phyloP scores from a whole-genome alignment of 768 basidiomycete species.

The Zangia roseola region DNA sequence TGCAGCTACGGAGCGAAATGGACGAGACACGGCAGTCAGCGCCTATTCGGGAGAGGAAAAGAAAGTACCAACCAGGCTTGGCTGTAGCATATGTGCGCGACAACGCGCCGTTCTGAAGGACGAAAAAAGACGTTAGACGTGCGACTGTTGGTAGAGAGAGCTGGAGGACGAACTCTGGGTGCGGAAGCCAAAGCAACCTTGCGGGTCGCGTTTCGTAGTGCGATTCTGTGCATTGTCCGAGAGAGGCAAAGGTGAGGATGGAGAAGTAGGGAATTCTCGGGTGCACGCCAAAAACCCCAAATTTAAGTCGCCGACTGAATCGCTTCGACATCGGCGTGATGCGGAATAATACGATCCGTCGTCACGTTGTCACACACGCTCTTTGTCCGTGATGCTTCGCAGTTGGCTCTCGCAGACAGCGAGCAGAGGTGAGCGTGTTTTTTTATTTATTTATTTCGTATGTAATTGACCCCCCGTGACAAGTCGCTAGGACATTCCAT shows the following conservation, averaged over 20 bases:
- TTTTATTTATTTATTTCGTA: background rate
- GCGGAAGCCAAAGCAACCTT: slow-evolving; percentile 68
- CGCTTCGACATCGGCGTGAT: slow-evolving; percentile 4
- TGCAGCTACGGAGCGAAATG: slow-evolving; percentile 66
- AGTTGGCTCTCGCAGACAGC: slow-evolving; percentile 27
- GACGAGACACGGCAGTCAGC: slow-evolving; percentile 16
- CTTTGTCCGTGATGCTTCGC: slow-evolving; percentile 19
- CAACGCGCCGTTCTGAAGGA: slow-evolving; percentile 41
- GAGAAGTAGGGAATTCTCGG: slow-evolving; percentile 39
- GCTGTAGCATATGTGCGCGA: slow-evolving; percentile 95
- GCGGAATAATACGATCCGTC: background rate
- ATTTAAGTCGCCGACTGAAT: slow-evolving; percentile 33
- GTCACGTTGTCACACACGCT: slow-evolving; percentile 14
- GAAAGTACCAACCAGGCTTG: slow-evolving; percentile 77
- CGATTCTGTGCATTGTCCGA: slow-evolving; percentile 78
- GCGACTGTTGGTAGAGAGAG: slow-evolving; percentile 12
- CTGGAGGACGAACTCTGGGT: slow-evolving; percentile 48
- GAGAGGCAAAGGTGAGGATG: slow-evolving; percentile 44
- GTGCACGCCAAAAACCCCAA: slow-evolving; percentile 30
- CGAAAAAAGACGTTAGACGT: slow-evolving; percentile 8
- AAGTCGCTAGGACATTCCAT: slow-evolving; percentile 30
- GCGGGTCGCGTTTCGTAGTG: slow-evolving; percentile 81
- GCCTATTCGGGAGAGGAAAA: background rate
- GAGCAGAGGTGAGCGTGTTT: slow-evolving; percentile 19
- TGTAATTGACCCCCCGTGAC: slow-evolving; percentile 7